Evolutionary conservation across 2,329 filamentous ascomycete species (phyloP), one percentile per base, ranked within the genome.

Genomic region (Hypocreales sp.): DNA sequence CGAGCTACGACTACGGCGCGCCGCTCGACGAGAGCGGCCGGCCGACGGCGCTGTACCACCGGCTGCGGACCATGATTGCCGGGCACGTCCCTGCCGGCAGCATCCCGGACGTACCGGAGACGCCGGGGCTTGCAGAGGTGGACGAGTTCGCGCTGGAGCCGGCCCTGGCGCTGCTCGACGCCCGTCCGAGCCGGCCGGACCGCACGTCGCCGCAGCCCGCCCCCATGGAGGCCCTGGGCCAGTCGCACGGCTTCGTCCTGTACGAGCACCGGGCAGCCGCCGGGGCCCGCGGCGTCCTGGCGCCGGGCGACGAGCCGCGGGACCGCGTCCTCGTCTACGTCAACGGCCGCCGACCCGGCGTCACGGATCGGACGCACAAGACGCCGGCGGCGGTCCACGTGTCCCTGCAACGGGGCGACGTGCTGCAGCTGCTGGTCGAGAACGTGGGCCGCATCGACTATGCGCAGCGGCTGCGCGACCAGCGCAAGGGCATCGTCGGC

Each of bases 371-470:
- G 35, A 53, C 48, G 12, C 64, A 64, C 35, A 33, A 40, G 22
- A 34, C 39, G 8, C 59, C 60, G 0, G 40, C 41, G 2, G 47
- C 42, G 4, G 48, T 65, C 9, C 48, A 31, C 1, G 26, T 65
- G 2, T 31, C 39, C 1, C 40, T 66, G 7, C 35, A 42, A 12
- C 34, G 38, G 1, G 56, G 56, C 5, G 58, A 62, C 34, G 47
- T 37, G 15, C 33, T 64, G 5, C 45, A 53, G 30, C 47, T 64
- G 0, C 39, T 65, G 4, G 53, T 64, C 2, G 61, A 67, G 40
- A 66, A 65, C 26, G 47, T 66, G n/a, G 61, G 61, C 2, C 51
- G 61, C 3, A 56, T 64, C 2, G 55, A 64, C 33, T 62, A 58
- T 32, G 50, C 50, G 25, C 50, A 53, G 3, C 39, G 44, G 5